Evolutionary conservation across 257 asterid species (phyloP).

Genomic region (Solanum sejunctum): DNA sequence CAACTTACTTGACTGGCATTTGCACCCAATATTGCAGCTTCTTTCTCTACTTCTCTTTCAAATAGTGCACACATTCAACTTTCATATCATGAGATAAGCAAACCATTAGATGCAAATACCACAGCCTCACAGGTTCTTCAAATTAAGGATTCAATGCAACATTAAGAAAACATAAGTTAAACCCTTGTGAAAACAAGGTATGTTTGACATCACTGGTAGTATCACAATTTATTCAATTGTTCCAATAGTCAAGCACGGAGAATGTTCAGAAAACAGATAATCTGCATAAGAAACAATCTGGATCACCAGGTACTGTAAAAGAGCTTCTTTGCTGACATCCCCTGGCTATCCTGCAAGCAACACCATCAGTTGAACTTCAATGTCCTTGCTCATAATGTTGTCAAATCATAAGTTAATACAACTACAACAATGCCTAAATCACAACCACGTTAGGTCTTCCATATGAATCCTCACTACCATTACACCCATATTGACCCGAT

Average conservation of each 20-base stretch:
- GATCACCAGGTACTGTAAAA: not conserved
- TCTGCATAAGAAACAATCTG: not conserved
- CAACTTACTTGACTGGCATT: not conserved
- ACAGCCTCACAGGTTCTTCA: not conserved
- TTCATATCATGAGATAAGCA: not conserved
- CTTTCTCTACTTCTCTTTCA: not conserved
- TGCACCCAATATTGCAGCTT: not conserved
- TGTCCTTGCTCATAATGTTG: not conserved
- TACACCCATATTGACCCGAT: not conserved
- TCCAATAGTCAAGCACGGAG: not conserved
- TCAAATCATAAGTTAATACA: not conserved
- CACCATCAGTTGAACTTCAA: not conserved
- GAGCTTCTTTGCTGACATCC: not conserved
- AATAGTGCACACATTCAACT: not conserved
- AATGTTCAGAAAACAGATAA: not conserved
- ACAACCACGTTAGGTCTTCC: not conserved
- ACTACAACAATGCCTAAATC: not conserved
- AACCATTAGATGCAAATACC: not conserved
- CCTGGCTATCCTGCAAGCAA: not conserved
- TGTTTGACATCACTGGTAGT: not conserved
- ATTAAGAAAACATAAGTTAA: not conserved
- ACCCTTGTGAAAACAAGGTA: not conserved
- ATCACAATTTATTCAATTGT: not conserved
- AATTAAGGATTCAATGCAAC: not conserved
- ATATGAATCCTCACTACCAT: not conserved